Conservation (phyloP, 352 stramenopile species). For the Thalassiosira mediterranea region DNA sequence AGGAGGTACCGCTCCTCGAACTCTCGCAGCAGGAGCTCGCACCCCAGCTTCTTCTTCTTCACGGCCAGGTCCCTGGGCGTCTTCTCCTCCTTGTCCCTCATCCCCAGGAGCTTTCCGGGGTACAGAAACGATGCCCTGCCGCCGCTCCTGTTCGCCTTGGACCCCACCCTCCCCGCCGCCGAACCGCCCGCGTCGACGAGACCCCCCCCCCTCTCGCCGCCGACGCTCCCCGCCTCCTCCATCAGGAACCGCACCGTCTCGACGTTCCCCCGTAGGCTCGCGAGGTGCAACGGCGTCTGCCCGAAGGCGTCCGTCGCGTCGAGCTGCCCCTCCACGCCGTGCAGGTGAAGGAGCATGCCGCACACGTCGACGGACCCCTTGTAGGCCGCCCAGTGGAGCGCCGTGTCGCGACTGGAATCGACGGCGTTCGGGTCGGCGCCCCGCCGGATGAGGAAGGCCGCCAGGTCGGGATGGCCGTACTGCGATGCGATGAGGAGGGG, state of each 20-base stretch:
- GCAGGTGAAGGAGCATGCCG: slow-evolving; percentile 70
- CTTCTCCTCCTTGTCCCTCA: slow-evolving; percentile 84
- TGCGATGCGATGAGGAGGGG: slow-evolving; percentile 88
- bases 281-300: slow-evolving; percentile 87
- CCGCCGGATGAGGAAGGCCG: slow-evolving; percentile 84
- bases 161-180: slow-evolving; percentile 41
- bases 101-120: slow-evolving; percentile 50
- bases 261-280: slow-evolving; percentile 82
- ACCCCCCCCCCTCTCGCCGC: neutral
- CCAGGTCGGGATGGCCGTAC: slow-evolving; percentile 86
- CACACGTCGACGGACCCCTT: slow-evolving; percentile 85
- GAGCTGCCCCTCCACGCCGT: slow-evolving; percentile 54
- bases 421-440: slow-evolving; percentile 78
- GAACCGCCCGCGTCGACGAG: too few species aligned
- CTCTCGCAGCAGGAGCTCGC: slow-evolving; percentile 70
- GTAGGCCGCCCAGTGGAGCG: slow-evolving; percentile 86
- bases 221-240: slow-evolving; percentile 44
- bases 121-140: slow-evolving; percentile 24
- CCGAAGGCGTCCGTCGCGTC: slow-evolving; percentile 83
- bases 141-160: slow-evolving; percentile 20
- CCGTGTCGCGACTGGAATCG: slow-evolving; percentile 83
- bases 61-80: slow-evolving; percentile 85
- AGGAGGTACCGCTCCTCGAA: slow-evolving; percentile 57
- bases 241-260: slow-evolving; percentile 69
- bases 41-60: slow-evolving; percentile 82